phyloP scores from a whole-genome alignment of 345 rosid species.

The Bruguiera gymnorhiza region DNA sequence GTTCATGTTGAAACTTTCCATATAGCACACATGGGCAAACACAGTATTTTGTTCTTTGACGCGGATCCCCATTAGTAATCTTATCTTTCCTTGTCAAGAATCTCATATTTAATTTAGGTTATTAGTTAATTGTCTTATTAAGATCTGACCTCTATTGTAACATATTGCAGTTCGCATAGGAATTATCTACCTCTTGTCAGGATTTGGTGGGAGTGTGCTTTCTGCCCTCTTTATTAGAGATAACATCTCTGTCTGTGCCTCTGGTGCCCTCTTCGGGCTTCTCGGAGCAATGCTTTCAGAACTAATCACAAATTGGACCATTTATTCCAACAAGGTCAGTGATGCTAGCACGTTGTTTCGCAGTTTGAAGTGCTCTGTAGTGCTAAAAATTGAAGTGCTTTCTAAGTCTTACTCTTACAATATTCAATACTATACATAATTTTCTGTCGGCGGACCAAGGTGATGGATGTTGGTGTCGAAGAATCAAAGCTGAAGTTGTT shows the following conservation, averaged over 20 bases:
- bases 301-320: slow-evolving; percentile 27
- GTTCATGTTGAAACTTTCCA: background rate
- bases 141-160: background rate
- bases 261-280: slow-evolving; percentile 30
- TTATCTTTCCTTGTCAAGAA: background rate
- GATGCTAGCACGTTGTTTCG: background rate
- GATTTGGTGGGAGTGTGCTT: slow-evolving; percentile 24
- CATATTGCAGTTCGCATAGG: slow-evolving; percentile 24
- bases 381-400: no score
- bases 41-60: no score
- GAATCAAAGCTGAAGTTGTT: no score
- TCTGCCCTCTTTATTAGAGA: slow-evolving; percentile 22
- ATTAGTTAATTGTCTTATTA: background rate
- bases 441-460: background rate
- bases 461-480: background rate
- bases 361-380: no score
- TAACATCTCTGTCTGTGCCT: slow-evolving; percentile 28
- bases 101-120: background rate
- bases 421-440: background rate
- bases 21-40: no score
- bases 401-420: background rate
- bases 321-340: slow-evolving; percentile 23
- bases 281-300: slow-evolving; percentile 34
- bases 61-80: no score
- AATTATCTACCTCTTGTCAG: slow-evolving; percentile 20